phyloP scores from a whole-genome alignment of 1,139 yeast species.

The Williopsis jadinii region DNA sequence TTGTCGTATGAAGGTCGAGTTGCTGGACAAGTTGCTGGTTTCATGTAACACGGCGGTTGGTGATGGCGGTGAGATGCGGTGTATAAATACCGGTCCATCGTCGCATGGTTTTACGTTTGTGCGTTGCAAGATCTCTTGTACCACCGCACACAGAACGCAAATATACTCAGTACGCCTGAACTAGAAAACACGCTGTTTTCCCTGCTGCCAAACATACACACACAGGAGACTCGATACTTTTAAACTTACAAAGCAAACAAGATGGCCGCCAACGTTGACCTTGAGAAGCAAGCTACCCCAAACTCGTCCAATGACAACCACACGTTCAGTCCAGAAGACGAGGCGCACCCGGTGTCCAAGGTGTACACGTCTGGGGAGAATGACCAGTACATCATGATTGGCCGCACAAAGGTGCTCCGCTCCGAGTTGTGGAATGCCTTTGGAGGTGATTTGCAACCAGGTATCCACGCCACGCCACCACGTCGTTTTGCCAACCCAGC shows the following conservation, averaged over 20 bases:
- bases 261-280: neutral
- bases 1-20: no score
- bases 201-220: no score
- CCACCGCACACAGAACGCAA: no score
- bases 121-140: no score
- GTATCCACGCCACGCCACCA: constrained; percentile 40
- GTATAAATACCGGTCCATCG: no score
- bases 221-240: no score
- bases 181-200: no score
- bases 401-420: constrained; percentile 60
- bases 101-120: no score
- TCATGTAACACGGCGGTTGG: no score
- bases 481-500: constrained; percentile 54
- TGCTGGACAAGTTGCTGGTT: no score
- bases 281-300: constrained; percentile 2
- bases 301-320: constrained; percentile 9
- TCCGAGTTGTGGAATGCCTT: constrained; percentile 48
- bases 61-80: no score
- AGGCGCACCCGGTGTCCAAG: constrained; percentile 17
- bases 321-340: constrained; percentile 6
- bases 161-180: no score
- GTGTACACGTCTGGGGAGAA: constrained; percentile 32
- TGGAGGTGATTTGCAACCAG: constrained; percentile 58
- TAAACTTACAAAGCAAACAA: neutral
- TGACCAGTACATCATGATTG: constrained; percentile 61